Percentiles rank a stretch among this genome's conserved stretches.
These are phyloP conservation scores for Pogostemon cablin DNA, from an alignment of 257 asterid species.

Conservation along the genomic window DNA sequence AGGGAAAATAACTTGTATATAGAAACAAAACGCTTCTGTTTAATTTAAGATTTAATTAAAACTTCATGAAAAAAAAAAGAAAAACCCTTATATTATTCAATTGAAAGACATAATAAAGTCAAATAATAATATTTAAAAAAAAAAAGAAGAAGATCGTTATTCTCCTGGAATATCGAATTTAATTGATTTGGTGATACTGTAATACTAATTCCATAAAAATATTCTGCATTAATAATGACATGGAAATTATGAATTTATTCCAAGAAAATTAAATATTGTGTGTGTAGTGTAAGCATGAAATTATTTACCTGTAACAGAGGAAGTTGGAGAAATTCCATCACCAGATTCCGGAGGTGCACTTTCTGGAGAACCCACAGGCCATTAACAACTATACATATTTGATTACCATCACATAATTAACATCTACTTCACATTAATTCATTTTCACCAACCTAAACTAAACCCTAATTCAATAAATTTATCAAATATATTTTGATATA, in stretches of 20 bases:
- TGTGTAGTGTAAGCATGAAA: neutral
- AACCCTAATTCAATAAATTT: neutral
- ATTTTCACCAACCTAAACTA: neutral
- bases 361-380: constrained; percentile 67
- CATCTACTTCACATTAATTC: neutral
- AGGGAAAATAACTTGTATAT: too few relatives aligned
- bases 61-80: too few relatives aligned
- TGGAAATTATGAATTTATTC: neutral
- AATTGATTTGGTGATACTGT: too few relatives aligned
- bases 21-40: too few relatives aligned
- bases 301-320: constrained; percentile 51
- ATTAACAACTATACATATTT: constrained; percentile 47
- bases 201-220: too few relatives aligned
- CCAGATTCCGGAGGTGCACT: constrained; percentile 48
- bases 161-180: too few relatives aligned
- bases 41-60: too few relatives aligned
- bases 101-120: too few relatives aligned
- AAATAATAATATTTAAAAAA: too few relatives aligned
- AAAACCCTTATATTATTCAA: too few relatives aligned
- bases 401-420: constrained; percentile 18
- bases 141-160: too few relatives aligned
- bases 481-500: too few relatives aligned
- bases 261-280: neutral
- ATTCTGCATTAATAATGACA: neutral
- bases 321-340: constrained; percentile 39